These are phyloP conservation scores for Casuarina equisetifolia DNA, from an alignment of 306 rosid species.

Conservation along the genomic window DNA sequence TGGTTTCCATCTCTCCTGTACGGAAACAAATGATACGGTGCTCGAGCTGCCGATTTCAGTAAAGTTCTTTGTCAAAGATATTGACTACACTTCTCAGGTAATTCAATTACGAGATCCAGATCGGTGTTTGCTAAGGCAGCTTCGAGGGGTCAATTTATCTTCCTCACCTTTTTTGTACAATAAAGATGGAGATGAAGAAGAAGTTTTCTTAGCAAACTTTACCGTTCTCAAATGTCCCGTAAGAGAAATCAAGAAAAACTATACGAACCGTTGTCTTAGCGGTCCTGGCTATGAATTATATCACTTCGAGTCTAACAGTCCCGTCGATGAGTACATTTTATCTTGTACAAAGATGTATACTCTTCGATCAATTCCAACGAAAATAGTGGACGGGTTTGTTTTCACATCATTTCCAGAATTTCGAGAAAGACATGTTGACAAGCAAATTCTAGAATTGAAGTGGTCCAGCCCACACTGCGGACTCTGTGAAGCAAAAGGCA, in stretches of 20 bases:
- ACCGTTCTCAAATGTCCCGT: constrained; percentile 38
- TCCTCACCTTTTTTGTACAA: constrained; percentile 21
- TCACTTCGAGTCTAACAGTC: fast-evolving
- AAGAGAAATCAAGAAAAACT: fast-evolving
- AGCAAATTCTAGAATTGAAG: not conserved
- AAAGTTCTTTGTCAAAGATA: constrained; percentile 22
- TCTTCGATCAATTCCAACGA: constrained; percentile 5
- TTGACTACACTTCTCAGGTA: constrained; percentile 33
- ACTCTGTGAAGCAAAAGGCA: constrained; percentile 34
- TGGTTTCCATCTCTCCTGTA: constrained; percentile 45
- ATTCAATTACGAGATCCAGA: constrained; percentile 20
- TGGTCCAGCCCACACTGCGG: constrained; percentile 38
- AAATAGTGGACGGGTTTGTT: fast-evolving
- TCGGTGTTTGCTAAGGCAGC: constrained; percentile 11
- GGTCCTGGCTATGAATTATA: constrained; percentile 1
- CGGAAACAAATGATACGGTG: not conserved
- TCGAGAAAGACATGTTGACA: no score
- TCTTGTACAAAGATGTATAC: constrained; percentile 35
- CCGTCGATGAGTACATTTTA: not conserved
- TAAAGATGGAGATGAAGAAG: no score
- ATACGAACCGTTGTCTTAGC: constrained; percentile 19
- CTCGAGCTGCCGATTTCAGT: constrained; percentile 36
- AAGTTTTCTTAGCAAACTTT: not conserved
- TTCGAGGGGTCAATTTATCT: constrained; percentile 15
- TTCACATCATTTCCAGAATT: no score